Base-by-base conservation (phyloP, 2,329 filamentous ascomycete species). In the Drechslerella stenobrocha region DNA sequence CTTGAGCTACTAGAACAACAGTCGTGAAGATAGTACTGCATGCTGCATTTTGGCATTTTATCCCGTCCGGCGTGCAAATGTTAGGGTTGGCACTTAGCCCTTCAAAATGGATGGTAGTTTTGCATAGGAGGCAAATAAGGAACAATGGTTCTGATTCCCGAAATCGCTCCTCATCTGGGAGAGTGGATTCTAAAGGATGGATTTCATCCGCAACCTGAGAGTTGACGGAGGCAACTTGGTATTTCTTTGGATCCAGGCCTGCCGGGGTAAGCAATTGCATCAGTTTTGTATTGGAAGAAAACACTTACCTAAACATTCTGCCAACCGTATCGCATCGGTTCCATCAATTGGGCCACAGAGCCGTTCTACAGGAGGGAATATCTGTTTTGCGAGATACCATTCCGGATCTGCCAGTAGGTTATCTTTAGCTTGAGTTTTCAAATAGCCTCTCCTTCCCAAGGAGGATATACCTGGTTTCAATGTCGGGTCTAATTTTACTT, bases 371-470 rank as follows among this genome's bases (percentile, higher is more conserved):
- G 93, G 93, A 8, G 93, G 93, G 78, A 98, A 90, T 64, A 98
- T 96, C 77, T 98, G 93, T 80, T 98, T 98, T 79, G 90, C 87
- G 35, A 98, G 84, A 76, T 98, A 98, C 83, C 91, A 97, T 75
- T 98, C 93, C n/a, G 96, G 83, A 74, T 98, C 93, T 70, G 18
- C n/a, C n/a, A n/a, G n/a, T n/a, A n/a, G n/a, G 2, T 7, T 15
- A 1, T n/a, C 32, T 7, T 20, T 26, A 52, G 2, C 28, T 5
- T 5, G 2, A 0, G 22, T 40, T 60, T 48, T 58, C 52, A 55
- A 32, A n/a, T n/a, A n/a, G n/a, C n/a, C n/a, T n/a, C n/a, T n/a
- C n/a, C n/a, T n/a, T n/a, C n/a, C n/a, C n/a, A n/a, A n/a, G n/a
- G n/a, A n/a, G n/a, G n/a, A n/a, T 32, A 47, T 32, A 63, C 69